A percentile compares a stretch with the other conserved stretches of the same genome.
These are phyloP conservation scores for Pseudogymnoascus sp. DNA, from an alignment of 2,329 filamentous ascomycete species.

Conservation along the genomic window DNA sequence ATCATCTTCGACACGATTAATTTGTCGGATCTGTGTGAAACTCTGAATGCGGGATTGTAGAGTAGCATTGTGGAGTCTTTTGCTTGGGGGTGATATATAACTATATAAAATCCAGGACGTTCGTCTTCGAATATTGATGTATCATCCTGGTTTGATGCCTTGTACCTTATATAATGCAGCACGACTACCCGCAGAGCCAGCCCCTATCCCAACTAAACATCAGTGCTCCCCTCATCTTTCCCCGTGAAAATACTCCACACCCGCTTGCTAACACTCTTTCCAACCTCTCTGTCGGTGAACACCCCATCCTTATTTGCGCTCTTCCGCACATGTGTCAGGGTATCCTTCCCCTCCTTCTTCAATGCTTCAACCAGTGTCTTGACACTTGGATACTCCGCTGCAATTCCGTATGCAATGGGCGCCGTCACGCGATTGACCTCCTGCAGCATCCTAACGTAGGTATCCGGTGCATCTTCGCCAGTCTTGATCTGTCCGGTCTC, in stretches of 20 bases:
- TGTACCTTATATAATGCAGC: too few relatives aligned
- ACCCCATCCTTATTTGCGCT: constrained; percentile 49
- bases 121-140: too few relatives aligned
- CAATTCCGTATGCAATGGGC: constrained; percentile 62
- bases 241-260: constrained; percentile 53
- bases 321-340: constrained; percentile 53
- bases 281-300: constrained; percentile 44
- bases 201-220: neutral
- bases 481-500: constrained; percentile 65
- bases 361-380: constrained; percentile 50
- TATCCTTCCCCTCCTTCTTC: constrained; percentile 45
- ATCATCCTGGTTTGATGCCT: too few relatives aligned
- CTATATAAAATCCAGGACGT: too few relatives aligned
- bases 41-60: too few relatives aligned
- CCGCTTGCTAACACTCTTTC: constrained; percentile 49
- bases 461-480: constrained; percentile 56
- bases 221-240: constrained; percentile 40
- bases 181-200: neutral
- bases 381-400: constrained; percentile 50
- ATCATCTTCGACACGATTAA: too few relatives aligned
- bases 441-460: constrained; percentile 66
- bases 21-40: too few relatives aligned
- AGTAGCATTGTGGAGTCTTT: too few relatives aligned
- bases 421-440: constrained; percentile 64
- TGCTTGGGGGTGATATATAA: too few relatives aligned